Evolutionary conservation across 2,329 filamentous ascomycete species (phyloP).

Genomic region (Blumeriella jaapii): DNA sequence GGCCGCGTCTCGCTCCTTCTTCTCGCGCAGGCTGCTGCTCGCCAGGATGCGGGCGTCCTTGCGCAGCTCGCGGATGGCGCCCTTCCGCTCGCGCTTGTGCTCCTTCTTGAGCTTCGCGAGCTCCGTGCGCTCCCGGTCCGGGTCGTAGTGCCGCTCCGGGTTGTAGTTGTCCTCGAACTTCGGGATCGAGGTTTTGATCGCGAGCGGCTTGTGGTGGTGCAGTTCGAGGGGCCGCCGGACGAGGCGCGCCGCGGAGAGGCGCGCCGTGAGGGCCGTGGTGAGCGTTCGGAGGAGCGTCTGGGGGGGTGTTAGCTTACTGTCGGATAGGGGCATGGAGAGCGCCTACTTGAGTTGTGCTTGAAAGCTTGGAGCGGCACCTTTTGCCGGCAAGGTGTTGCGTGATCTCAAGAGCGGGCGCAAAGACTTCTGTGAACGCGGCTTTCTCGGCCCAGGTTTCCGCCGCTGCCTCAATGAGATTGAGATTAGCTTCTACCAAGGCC

Average conservation of each 20-base stretch:
- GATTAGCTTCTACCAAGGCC: slow-evolving; percentile 49
- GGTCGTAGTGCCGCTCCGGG: slow-evolving; percentile 94
- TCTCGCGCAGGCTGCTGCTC: slow-evolving; percentile 76
- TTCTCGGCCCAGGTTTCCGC: slow-evolving; percentile 64
- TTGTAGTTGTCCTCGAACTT: slow-evolving; percentile 96
- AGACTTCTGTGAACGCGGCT: slow-evolving; percentile 67
- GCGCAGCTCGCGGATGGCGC: slow-evolving; percentile 81
- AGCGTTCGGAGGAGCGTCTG: slow-evolving; percentile 19
- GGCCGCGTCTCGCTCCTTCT: slow-evolving; percentile 84
- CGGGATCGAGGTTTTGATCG: slow-evolving; percentile 79
- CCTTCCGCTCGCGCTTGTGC: slow-evolving; percentile 92
- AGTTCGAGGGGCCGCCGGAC: slow-evolving; percentile 70
- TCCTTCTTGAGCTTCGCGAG: slow-evolving; percentile 74
- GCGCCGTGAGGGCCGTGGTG: slow-evolving; percentile 35
- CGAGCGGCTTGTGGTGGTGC: slow-evolving; percentile 77
- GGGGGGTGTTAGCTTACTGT: slow-evolving; percentile 13
- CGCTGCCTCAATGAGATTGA: slow-evolving; percentile 54
- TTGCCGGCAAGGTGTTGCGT: slow-evolving; percentile 50
- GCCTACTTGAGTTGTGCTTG: slow-evolving; percentile 26
- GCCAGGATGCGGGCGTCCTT: slow-evolving; percentile 95
- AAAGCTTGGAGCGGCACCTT: slow-evolving; percentile 39
- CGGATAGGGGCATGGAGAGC: neutral
- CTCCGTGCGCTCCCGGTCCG: slow-evolving; percentile 80
- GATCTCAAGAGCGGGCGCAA: slow-evolving; percentile 49
- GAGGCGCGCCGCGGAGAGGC: slow-evolving; percentile 50